Evolutionary conservation across 305 asterid species (phyloP), one percentile per base, ranked within the genome.

Genomic region (Rubia balearica): DNA sequence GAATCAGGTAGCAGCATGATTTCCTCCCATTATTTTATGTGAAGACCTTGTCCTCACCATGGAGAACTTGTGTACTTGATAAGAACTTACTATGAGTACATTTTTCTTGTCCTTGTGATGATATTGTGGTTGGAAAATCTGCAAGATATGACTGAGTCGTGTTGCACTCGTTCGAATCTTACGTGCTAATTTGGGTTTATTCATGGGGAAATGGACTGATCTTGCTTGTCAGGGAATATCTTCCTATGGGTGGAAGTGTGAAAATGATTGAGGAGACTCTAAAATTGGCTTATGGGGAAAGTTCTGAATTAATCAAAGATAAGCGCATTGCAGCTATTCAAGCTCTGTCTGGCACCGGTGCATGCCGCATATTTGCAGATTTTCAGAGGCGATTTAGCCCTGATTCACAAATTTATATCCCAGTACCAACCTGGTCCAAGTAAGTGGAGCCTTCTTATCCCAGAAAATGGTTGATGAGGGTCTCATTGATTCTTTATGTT

Each of bases 391-490:
- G 98, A 45, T 91, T 94, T 83, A 82, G 86, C 67, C 99, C 98
- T 30, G 90, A 87, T 69, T 88, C 99, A 1, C 95, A 88, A 76
- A 83, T 86, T 78, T 94, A 83, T 74, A 91, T 94, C 83, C 96
- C 99, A 21, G 90, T 86, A 77, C 99, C 99, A 65, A 94, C 98
- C 74, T 94, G 99, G 98, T 67, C 98, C 71, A 91, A 94, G 99
- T 94, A 38, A 89, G 96, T 85, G 68, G 41, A 70, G 45, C 27
- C 64, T 70, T 65, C 11, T 41, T 69, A 38, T n/a, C 33, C 71
- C 65, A 36, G 49, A 55, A 70, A 56, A 49, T 21, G 53, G 68
- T 61, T 60, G 24, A 48, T 19, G 51, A 40, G 60, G 51, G 33
- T 30, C 16, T 60, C n/a, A 40, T 45, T 27, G 61, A 21, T 66